Evolutionary conservation across 768 basidiomycete genomes (phyloP).

Genomic region (Hericium coralloides): DNA sequence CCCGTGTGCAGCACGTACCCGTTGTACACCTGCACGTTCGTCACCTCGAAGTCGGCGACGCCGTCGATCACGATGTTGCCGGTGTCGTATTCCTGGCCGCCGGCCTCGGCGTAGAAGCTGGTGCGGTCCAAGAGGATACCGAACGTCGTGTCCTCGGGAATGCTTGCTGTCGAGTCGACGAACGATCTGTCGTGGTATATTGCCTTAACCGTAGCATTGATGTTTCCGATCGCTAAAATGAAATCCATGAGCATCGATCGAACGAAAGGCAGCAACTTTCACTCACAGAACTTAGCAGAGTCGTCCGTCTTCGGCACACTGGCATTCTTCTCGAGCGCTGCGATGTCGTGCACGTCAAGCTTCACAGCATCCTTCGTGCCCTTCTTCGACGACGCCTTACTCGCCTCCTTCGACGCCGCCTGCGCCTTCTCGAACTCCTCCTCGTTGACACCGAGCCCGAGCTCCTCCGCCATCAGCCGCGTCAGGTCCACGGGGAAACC

Average conservation of each 20-base stretch:
- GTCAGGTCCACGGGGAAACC: conserved; percentile 98
- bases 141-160: conserved; percentile 61
- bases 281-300: conserved; percentile 80
- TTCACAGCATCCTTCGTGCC: conserved; percentile 63
- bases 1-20: conserved; percentile 96
- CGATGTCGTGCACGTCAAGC: conserved; percentile 93
- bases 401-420: conserved; percentile 81
- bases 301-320: conserved; percentile 89
- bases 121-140: conserved; percentile 88
- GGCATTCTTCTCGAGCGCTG: conserved; percentile 68
- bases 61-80: conserved; percentile 93
- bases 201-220: conserved; percentile 65
- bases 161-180: conserved; percentile 49
- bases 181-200: conserved; percentile 82
- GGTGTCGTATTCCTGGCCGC: conserved; percentile 96
- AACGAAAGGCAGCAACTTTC: not conserved
- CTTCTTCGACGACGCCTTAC: conserved; percentile 75
- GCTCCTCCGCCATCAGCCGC: conserved; percentile 93
- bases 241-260: not conserved
- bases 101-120: conserved; percentile 95
- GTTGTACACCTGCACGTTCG: conserved; percentile 88
- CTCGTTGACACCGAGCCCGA: conserved; percentile 77
- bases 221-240: conserved; percentile 64
- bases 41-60: conserved; percentile 85
- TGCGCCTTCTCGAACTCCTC: conserved; percentile 86